Evolutionary conservation across 805 yeast genomes (phyloP).

Genomic region (Candida lessepsii): DNA sequence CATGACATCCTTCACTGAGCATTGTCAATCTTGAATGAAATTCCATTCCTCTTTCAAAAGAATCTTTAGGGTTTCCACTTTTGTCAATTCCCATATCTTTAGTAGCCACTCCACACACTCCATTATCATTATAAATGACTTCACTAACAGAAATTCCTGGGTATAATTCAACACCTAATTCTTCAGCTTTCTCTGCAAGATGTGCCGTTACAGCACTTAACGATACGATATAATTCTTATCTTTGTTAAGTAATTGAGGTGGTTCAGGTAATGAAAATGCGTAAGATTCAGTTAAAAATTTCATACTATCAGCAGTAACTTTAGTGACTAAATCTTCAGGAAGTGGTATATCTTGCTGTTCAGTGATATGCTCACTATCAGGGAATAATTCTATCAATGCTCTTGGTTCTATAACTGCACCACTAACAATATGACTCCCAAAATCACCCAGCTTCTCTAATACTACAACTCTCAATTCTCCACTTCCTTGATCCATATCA

Average conservation of each 20-base stretch:
- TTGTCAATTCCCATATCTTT: constrained; percentile 85
- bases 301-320: constrained; percentile 75
- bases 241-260: constrained; percentile 80
- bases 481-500: constrained; percentile 61
- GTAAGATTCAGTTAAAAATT: constrained; percentile 57
- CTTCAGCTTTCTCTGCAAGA: constrained; percentile 87
- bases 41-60: constrained; percentile 97
- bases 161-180: constrained; percentile 88
- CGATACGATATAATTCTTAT: constrained; percentile 81
- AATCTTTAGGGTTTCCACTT: constrained; percentile 71
- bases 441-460: constrained; percentile 91
- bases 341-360: constrained; percentile 63
- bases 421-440: constrained; percentile 90
- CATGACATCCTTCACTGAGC: constrained; percentile 98
- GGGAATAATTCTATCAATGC: constrained; percentile 84
- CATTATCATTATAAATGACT: constrained; percentile 55
- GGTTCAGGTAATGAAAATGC: constrained; percentile 86
- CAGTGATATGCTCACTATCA: constrained; percentile 50
- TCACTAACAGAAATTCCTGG: constrained; percentile 88
- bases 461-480: constrained; percentile 79
- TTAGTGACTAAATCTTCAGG: constrained; percentile 75
- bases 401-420: constrained; percentile 90
- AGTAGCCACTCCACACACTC: constrained; percentile 89
- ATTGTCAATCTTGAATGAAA: constrained; percentile 88
- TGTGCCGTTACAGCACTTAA: constrained; percentile 77